Evolutionary conservation across 371 early-diverging fungal species (phyloP), one percentile per base, ranked within the genome.

Genomic region (Umbelopsis sp.): DNA sequence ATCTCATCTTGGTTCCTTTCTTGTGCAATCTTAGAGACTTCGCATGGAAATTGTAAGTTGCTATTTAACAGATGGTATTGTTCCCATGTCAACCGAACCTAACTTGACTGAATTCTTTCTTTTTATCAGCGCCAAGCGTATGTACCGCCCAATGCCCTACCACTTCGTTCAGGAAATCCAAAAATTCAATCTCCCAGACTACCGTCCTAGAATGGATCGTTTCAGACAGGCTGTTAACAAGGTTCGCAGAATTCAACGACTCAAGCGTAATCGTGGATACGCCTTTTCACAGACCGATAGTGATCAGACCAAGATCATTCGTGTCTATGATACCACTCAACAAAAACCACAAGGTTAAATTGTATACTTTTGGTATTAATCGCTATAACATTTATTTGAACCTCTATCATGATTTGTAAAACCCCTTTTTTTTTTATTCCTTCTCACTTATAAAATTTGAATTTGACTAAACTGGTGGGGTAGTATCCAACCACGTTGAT

Each of bases 81-180:
- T 70, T 57, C 29, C 25, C 7, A 41, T n/a, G 24, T 52, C 50
- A 18, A 52, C 53, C n/a, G 50, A 20, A 51, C 50, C 22, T 41
- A 7, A 41, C 48, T n/a, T 10, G 18, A 10, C 50, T 62, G 24
- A 45, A 82, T n/a, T 7, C 11, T 14, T n/a, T 22, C 12, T 44
- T 66, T 62, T 37, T 35, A 41, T 10, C 12, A 93, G 92, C 76
- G 69, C 76, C 69, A 92, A 95, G 80, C 90, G 96, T 52, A 93
- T 91, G 87, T 93, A 92, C 77, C 78, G 87, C 52, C 87, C 92
- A 20, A 69, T 88, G 68, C 86, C 93, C 11, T 97, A 97, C 80
- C 98, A 98, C 75, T 94, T 94, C 71, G 94, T 97, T 41, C 98
- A 98, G 80, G 98, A 98, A 80, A 97, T 98, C 57, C 96, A 97